Evolutionary conservation across 495 filamentous ascomycete genomes (phyloP).

Genomic region (Lasiosphaeris hirsuta): DNA sequence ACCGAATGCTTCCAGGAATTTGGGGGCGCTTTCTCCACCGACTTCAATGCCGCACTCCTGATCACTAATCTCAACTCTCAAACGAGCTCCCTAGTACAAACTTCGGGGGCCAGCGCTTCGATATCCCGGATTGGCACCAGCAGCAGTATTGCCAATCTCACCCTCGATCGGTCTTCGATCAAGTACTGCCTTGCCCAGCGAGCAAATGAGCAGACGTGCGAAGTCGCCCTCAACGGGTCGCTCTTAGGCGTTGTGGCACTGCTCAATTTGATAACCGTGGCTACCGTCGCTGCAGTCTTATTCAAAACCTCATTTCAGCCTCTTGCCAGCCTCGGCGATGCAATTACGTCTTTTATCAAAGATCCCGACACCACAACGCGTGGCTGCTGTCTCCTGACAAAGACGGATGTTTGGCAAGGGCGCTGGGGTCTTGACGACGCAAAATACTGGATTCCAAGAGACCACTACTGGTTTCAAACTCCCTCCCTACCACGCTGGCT

Average conservation of each 20-base stretch:
- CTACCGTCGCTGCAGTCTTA: slow-evolving; percentile 33
- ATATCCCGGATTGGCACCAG: slow-evolving; percentile 12
- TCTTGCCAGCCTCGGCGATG: slow-evolving; percentile 44
- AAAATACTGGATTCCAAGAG: slow-evolving; percentile 37
- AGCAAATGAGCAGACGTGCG: slow-evolving; percentile 28
- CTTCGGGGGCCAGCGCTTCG: slow-evolving; percentile 18
- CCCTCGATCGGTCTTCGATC: slow-evolving; percentile 21
- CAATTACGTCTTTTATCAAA: slow-evolving; percentile 44
- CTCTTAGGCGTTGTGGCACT: slow-evolving; percentile 39
- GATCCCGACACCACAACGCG: slow-evolving; percentile 37
- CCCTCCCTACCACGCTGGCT: slow-evolving; percentile 38
- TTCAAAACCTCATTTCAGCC: slow-evolving; percentile 34
- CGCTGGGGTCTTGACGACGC: slow-evolving; percentile 34
- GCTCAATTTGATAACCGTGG: slow-evolving; percentile 38
- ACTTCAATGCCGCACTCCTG: slow-evolving; percentile 34
- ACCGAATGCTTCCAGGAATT: slow-evolving; percentile 28
- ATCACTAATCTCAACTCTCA: slow-evolving; percentile 28
- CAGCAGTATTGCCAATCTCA: slow-evolving; percentile 17
- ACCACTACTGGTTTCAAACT: slow-evolving; percentile 41
- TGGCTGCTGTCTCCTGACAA: slow-evolving; percentile 38
- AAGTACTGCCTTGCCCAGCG: slow-evolving; percentile 35
- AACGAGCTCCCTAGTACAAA: slow-evolving; percentile 32
- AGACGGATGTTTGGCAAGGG: slow-evolving; percentile 37
- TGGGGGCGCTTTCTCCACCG: slow-evolving; percentile 27
- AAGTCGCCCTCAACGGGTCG: slow-evolving; percentile 38